Evolutionary conservation across 78 protist species (phyloP), one percentile per base, ranked within the genome.

Genomic region (Speleostelium caveatum): DNA sequence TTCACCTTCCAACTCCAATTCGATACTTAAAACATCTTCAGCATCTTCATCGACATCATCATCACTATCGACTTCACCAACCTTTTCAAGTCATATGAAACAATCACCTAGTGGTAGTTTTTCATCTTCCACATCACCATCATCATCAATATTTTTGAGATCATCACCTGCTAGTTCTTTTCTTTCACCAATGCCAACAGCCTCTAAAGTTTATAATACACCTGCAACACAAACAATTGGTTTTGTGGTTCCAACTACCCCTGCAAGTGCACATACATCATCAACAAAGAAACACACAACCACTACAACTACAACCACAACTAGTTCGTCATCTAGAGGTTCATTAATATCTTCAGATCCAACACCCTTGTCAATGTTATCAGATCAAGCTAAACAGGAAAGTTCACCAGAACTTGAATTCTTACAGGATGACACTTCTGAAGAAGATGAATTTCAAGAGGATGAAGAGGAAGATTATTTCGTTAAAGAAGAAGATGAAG

Each of bases 211-310:
- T 26, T 30, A 32, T 16, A 32, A 41, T 51, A 41, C 26, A 71
- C 77, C 77, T 26, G 51, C 41, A 49, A 71, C 77, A 6, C 41
- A 71, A 71, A 71, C 77, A 2, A 71, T 71, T 51, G 77, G 77
- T 71, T 71, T 71, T 32, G 77, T n/a, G 6, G 32, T 71, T 16
- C 62, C 77, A 16, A 26, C 75, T 0, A 21, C 75, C 3, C n/a
- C 73, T 10, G 6, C 55, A 38, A 38, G 30, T 21, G 4, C 53
- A 49, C 12, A 8, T 12, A 49, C 8, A 49, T 49, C 55, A 49
- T 49, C 55, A 12, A 16, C 55, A 8, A 49, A 49, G 12, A 12
- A 8, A 16, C 17, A 17, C 3, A 42, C 51, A 19, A 6, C 75
- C 3, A 22, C 75, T 26, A 69, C 55, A 16, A 38, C 22, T 0